phyloP scores from a whole-genome alignment of 805 yeast genomes.

The Ogataea ganodermae region DNA sequence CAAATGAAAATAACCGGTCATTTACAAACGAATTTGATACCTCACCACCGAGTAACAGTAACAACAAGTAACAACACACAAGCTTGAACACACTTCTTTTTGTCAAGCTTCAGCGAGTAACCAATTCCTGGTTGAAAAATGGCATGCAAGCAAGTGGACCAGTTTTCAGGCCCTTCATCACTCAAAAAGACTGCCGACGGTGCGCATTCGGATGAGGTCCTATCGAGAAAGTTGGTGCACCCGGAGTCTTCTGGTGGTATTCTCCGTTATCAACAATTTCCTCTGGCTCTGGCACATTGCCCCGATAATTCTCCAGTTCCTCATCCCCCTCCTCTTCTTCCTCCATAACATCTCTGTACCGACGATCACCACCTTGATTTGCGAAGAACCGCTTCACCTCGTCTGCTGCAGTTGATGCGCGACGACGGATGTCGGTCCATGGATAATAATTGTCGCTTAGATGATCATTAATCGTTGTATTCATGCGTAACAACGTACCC shows the following conservation, averaged over 20 bases:
- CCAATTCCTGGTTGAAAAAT: too few species aligned
- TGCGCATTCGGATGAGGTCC: constrained; percentile 1
- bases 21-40: too few species aligned
- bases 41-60: too few species aligned
- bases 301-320: neutral
- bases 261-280: neutral
- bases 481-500: constrained; percentile 18
- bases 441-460: constrained; percentile 5
- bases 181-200: constrained; percentile 2
- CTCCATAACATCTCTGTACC: neutral
- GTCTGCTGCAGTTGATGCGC: constrained; percentile 18
- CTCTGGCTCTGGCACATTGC: neutral
- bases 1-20: too few species aligned
- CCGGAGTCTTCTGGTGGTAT: neutral
- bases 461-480: constrained; percentile 13
- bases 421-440: constrained; percentile 12
- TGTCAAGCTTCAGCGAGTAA: too few species aligned
- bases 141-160: too few species aligned
- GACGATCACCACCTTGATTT: neutral
- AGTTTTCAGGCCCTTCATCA: too few species aligned
- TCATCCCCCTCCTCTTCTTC: neutral
- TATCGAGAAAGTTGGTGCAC: constrained; percentile 2
- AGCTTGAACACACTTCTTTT: too few species aligned
- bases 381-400: constrained; percentile 9
- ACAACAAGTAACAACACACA: too few species aligned